Conservation (phyloP, 805 yeast genomes). For the Helenozyma rhizophorensis region DNA sequence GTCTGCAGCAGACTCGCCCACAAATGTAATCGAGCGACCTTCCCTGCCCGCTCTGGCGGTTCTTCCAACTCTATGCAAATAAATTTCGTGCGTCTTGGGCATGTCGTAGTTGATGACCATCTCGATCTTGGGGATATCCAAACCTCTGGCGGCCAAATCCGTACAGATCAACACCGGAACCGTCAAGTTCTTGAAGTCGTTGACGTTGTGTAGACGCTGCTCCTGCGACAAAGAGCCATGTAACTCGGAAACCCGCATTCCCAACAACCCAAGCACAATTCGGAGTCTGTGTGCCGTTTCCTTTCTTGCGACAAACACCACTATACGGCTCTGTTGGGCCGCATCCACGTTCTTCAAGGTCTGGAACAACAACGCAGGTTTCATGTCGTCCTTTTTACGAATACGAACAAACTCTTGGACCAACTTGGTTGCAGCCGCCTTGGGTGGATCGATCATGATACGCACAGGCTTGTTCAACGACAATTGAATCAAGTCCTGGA, state of each 20-base stretch:
- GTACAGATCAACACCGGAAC: conserved; percentile 93
- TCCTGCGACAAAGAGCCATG: conserved; percentile 88
- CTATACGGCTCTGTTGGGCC: conserved; percentile 62
- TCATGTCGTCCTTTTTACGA: conserved; percentile 78
- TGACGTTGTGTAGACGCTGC: conserved; percentile 83
- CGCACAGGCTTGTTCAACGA: conserved; percentile 89
- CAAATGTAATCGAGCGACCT: conserved; percentile 90
- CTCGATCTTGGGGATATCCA: conserved; percentile 97
- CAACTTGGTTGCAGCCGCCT: conserved; percentile 86
- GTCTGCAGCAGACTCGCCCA: conserved; percentile 86
- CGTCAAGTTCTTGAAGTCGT: conserved; percentile 71
- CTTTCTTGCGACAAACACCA: conserved; percentile 89
- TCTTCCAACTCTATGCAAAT: conserved; percentile 97
- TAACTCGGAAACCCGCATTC: conserved; percentile 72
- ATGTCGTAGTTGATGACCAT: conserved; percentile 91
- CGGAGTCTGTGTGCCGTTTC: conserved; percentile 86
- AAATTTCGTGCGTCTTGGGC: conserved; percentile 90
- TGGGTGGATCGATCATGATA: conserved; percentile 95
- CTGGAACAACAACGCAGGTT: conserved; percentile 77
- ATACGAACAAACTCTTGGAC: conserved; percentile 93
- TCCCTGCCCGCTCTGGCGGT: conserved; percentile 99
- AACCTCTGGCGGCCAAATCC: conserved; percentile 97
- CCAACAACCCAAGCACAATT: conserved; percentile 67
- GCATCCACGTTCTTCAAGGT: conserved; percentile 65
- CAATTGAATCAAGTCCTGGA: conserved; percentile 80